Conservation (phyloP, 768 basidiomycete genomes). For the Boletus sensibilis region DNA sequence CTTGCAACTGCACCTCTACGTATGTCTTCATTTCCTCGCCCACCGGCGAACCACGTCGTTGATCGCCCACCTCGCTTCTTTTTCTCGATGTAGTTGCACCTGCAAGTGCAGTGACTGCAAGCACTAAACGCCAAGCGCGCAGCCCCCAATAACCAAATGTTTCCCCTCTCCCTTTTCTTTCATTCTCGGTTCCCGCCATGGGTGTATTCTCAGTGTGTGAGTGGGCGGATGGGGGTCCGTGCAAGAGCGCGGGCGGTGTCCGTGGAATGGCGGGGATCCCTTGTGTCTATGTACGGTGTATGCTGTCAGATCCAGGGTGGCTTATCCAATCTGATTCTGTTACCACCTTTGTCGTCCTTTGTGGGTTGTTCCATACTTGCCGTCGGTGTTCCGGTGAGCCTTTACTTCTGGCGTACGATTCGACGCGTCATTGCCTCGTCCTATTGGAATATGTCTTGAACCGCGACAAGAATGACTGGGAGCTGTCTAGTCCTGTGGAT, state of each 20-base stretch:
- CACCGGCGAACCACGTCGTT: background rate
- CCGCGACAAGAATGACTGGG: no score
- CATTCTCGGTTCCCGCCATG: background rate
- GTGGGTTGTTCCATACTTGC: background rate
- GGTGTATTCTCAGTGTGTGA: background rate
- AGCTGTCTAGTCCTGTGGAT: no score
- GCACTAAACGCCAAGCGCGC: constrained; percentile 2
- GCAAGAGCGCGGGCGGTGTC: background rate
- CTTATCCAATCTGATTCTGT: background rate
- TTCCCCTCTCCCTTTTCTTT: background rate
- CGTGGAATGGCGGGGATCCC: background rate
- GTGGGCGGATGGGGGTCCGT: no score
- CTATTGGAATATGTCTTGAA: no score
- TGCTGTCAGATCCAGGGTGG: background rate
- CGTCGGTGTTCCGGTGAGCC: background rate
- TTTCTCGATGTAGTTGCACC: constrained; percentile 4
- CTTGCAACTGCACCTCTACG: constrained; percentile 16
- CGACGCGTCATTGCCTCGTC: no score
- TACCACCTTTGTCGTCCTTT: background rate
- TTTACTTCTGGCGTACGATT: background rate
- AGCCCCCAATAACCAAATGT: no score
- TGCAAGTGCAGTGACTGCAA: constrained; percentile 24
- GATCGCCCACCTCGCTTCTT: background rate
- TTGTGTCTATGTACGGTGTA: background rate
- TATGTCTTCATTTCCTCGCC: background rate